phyloP scores from a whole-genome alignment of 2,329 filamentous ascomycete species.

The Monilinia fructicola region DNA sequence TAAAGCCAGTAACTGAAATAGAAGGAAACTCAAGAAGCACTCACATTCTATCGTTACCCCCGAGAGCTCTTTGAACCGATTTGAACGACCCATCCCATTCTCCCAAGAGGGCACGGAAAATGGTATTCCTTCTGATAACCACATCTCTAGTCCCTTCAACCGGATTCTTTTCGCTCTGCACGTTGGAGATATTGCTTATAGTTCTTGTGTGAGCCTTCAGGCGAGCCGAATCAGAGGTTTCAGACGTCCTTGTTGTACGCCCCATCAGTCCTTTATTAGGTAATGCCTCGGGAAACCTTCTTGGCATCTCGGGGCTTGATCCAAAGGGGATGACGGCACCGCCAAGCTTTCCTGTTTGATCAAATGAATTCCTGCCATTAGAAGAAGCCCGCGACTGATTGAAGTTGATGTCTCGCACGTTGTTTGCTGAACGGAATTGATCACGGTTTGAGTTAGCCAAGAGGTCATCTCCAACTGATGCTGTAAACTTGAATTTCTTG shows the following conservation, averaged over 20 bases:
- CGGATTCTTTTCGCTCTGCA: background rate
- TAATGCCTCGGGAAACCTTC: background rate
- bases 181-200: conserved; percentile 27
- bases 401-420: background rate
- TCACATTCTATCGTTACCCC: conserved; percentile 7
- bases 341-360: background rate
- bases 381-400: background rate
- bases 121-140: background rate
- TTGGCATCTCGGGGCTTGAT: conserved; percentile 3
- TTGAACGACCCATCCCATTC: conserved; percentile 1
- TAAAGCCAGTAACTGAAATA: background rate
- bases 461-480: background rate
- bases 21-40: background rate
- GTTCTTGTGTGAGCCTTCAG: conserved; percentile 30
- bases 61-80: conserved; percentile 8
- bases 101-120: conserved; percentile 11
- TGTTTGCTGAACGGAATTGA: background rate
- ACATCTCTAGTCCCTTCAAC: conserved; percentile 6
- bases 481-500: background rate
- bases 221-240: conserved; percentile 23
- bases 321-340: background rate
- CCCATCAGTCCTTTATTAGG: background rate
- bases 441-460: background rate
- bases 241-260: conserved; percentile 28
- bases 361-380: background rate